These are phyloP conservation scores for Pseudopyrenochaeta lycopersici DNA, from an alignment of 2,329 filamentous ascomycete species.

Conservation along the genomic window DNA sequence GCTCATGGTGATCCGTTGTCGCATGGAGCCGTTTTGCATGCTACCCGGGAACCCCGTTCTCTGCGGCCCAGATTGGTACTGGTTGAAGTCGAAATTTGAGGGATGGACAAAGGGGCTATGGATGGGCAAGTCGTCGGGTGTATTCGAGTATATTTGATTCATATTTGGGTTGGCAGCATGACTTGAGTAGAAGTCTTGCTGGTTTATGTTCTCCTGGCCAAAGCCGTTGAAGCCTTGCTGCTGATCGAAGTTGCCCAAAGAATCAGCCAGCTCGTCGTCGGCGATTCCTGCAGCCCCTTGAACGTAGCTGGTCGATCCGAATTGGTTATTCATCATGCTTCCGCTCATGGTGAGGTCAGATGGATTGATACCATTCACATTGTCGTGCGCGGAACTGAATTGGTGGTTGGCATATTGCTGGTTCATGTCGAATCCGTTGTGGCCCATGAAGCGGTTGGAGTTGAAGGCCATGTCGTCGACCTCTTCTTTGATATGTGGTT, in stretches of 20 bases:
- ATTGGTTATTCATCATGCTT: constrained; percentile 66
- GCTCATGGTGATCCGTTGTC: constrained; percentile 61
- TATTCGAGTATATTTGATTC: constrained; percentile 82
- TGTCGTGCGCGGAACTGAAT: constrained; percentile 55
- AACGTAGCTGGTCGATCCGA: constrained; percentile 74
- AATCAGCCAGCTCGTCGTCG: constrained; percentile 87
- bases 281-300: constrained; percentile 80
- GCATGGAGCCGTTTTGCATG: constrained; percentile 45
- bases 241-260: constrained; percentile 64
- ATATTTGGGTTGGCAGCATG: constrained; percentile 67
- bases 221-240: constrained; percentile 58
- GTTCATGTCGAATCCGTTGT: constrained; percentile 61
- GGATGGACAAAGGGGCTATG: constrained; percentile 84
- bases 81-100: constrained; percentile 74
- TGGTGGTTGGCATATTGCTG: constrained; percentile 59
- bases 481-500: constrained; percentile 74
- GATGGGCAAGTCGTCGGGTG: constrained; percentile 89
- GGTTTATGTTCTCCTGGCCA: constrained; percentile 64
- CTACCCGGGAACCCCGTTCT: constrained; percentile 52
- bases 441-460: constrained; percentile 57
- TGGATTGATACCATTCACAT: constrained; percentile 72
- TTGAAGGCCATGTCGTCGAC: constrained; percentile 70
- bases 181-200: constrained; percentile 62
- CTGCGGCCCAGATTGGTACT: constrained; percentile 75
- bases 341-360: constrained; percentile 80